A percentile compares a stretch with the other conserved stretches of the same genome.
phyloP scores from a whole-genome alignment of 176 grass and related monocot species.

The Aegilops sharonensis region DNA sequence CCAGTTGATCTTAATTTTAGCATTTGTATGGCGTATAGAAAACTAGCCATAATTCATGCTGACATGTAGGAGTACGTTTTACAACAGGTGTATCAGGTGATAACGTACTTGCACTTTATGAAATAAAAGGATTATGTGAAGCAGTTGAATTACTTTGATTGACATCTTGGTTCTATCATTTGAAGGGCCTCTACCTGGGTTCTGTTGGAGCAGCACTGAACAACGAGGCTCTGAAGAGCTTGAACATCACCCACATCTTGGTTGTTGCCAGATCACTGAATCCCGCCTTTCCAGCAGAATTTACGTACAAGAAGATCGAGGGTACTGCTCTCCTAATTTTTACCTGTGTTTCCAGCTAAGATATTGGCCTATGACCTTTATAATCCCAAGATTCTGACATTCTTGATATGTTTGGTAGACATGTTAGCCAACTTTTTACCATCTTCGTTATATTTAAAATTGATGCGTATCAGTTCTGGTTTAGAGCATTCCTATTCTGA shows the following conservation, averaged over 20 bases:
- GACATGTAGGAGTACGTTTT: neutral
- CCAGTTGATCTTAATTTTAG: slow-evolving; percentile 1
- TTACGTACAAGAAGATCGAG: slow-evolving; percentile 86
- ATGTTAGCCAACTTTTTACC: neutral
- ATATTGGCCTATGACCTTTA: neutral
- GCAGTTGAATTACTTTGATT: slow-evolving; percentile 20
- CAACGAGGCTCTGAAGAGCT: slow-evolving; percentile 56
- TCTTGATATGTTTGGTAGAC: neutral
- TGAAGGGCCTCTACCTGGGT: slow-evolving; percentile 85
- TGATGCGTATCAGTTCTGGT: neutral
- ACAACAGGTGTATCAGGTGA: neutral
- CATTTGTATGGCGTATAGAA: neutral
- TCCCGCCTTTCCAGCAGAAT: slow-evolving; percentile 66
- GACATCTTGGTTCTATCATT: neutral
- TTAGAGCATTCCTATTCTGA: neutral
- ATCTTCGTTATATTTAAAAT: neutral
- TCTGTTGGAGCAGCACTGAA: slow-evolving; percentile 79
- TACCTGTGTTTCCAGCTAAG: slow-evolving; percentile 4
- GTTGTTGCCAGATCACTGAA: slow-evolving; percentile 71
- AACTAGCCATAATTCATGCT: neutral
- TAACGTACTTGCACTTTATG: neutral
- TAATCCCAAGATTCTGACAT: neutral
- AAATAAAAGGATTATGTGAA: neutral
- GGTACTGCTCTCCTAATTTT: slow-evolving; percentile 38
- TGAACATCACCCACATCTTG: slow-evolving; percentile 82